Conservation (phyloP, 2,329 filamentous ascomycete genomes). For the Hypoxylon sp. region DNA sequence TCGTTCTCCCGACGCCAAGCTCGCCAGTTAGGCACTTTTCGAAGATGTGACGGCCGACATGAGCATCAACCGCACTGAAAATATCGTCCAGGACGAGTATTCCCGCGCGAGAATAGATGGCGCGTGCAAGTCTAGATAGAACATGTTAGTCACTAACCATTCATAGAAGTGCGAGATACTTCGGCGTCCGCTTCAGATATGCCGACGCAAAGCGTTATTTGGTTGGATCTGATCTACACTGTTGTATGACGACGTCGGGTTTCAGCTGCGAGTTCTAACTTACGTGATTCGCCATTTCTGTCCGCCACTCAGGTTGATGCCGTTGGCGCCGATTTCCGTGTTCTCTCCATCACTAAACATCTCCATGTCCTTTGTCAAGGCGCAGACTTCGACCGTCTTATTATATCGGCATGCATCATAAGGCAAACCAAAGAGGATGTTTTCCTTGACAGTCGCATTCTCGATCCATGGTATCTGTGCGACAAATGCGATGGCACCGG, state of each 20-base stretch:
- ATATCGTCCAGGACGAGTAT: slow-evolving; percentile 87
- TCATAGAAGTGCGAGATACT: background rate
- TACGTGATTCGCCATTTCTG: slow-evolving; percentile 84
- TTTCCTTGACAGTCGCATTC: slow-evolving; percentile 83
- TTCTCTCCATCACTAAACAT: slow-evolving; percentile 83
- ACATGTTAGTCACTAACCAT: slow-evolving; percentile 31
- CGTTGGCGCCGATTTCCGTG: slow-evolving; percentile 87
- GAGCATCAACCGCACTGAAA: slow-evolving; percentile 85
- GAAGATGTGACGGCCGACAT: slow-evolving; percentile 84
- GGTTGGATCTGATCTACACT: background rate
- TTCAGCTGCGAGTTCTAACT: slow-evolving; percentile 32
- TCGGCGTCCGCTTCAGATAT: background rate
- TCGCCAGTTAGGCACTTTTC: slow-evolving; percentile 81
- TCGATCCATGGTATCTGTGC: slow-evolving; percentile 89
- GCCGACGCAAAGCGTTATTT: slow-evolving; percentile 3
- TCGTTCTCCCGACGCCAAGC: slow-evolving; percentile 77
- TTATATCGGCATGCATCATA: slow-evolving; percentile 77
- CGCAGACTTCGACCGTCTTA: slow-evolving; percentile 79
- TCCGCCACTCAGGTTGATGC: slow-evolving; percentile 86
- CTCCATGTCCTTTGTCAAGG: slow-evolving; percentile 80
- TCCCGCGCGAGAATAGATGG: slow-evolving; percentile 83
- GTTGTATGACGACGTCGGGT: background rate
- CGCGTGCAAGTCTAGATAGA: slow-evolving; percentile 72
- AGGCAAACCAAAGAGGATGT: slow-evolving; percentile 83
- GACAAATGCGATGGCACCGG: slow-evolving; percentile 79